Percentiles rank a stretch among this genome's conserved stretches.
Conservation (phyloP, 257 asterid species). For the Osmanthus fragrans region DNA sequence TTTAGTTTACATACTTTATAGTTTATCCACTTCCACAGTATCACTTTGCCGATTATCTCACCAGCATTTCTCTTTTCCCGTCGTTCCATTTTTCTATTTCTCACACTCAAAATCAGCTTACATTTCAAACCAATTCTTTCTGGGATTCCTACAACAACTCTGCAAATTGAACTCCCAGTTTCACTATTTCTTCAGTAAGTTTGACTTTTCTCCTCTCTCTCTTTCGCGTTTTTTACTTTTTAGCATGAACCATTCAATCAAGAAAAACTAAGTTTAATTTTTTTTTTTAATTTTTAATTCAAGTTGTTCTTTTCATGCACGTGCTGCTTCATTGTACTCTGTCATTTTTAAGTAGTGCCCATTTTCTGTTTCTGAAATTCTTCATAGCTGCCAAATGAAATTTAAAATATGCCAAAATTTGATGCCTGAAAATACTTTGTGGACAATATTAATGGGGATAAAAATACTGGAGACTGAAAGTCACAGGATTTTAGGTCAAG, state of each 20-base stretch:
- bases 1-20: not conserved
- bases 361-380: not conserved
- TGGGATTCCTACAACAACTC: slow-evolving; percentile 18
- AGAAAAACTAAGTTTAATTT: slow-evolving; percentile 7
- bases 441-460: not conserved
- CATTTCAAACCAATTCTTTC: slow-evolving; percentile 2
- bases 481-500: not conserved
- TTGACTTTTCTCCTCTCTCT: not conserved
- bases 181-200: slow-evolving; percentile 12
- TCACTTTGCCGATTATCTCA: slow-evolving; percentile 23
- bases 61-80: slow-evolving; percentile 10
- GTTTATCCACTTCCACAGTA: slow-evolving; percentile 1
- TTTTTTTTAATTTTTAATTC: not conserved
- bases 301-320: not conserved
- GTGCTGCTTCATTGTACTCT: not conserved
- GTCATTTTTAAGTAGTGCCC: not conserved
- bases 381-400: not conserved
- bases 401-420: not conserved
- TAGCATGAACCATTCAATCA: not conserved
- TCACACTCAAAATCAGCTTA: not conserved
- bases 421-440: not conserved
- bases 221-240: not conserved
- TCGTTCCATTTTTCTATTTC: slow-evolving; percentile 3
- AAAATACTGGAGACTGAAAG: not conserved
- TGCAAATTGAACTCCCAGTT: slow-evolving; percentile 19